Conservation (phyloP, 768 basidiomycete species). For the Russula lepida region DNA sequence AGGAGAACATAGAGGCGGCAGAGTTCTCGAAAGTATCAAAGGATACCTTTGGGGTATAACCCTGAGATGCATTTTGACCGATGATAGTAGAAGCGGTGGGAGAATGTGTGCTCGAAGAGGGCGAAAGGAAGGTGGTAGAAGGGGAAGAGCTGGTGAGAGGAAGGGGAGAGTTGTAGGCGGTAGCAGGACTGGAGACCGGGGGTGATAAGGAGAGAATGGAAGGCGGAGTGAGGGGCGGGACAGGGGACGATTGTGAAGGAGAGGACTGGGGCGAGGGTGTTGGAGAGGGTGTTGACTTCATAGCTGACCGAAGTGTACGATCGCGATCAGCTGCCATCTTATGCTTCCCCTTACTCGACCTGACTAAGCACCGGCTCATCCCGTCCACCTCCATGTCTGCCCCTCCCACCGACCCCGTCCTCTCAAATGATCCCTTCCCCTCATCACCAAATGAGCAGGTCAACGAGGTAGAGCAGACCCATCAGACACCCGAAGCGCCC, state of each 20-base stretch:
- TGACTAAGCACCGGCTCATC: background rate
- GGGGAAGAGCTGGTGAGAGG: background rate
- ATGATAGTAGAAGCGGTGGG: conserved; percentile 22
- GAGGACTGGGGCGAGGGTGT: conserved; percentile 19
- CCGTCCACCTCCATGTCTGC: conserved; percentile 13
- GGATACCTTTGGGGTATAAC: conserved; percentile 60
- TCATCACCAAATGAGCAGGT: background rate
- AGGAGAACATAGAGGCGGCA: conserved; percentile 78
- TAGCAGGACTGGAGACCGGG: background rate
- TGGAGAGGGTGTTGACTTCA: conserved; percentile 33
- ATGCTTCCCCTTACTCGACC: background rate
- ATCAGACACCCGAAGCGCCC: background rate
- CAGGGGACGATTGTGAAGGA: conserved; percentile 10
- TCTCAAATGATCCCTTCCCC: background rate
- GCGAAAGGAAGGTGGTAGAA: conserved; percentile 4
- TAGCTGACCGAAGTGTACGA: conserved; percentile 41
- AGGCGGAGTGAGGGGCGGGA: background rate
- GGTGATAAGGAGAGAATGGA: background rate
- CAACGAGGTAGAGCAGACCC: background rate
- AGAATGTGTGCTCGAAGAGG: background rate
- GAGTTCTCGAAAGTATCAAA: conserved; percentile 86
- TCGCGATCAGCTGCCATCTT: too few relatives aligned
- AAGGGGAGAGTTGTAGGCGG: background rate
- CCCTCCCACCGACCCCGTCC: conserved; percentile 1
- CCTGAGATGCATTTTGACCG: conserved; percentile 25